These are phyloP conservation scores for Cordyceps pruinosa DNA, from an alignment of 2,329 filamentous ascomycete species.

Conservation along the genomic window DNA sequence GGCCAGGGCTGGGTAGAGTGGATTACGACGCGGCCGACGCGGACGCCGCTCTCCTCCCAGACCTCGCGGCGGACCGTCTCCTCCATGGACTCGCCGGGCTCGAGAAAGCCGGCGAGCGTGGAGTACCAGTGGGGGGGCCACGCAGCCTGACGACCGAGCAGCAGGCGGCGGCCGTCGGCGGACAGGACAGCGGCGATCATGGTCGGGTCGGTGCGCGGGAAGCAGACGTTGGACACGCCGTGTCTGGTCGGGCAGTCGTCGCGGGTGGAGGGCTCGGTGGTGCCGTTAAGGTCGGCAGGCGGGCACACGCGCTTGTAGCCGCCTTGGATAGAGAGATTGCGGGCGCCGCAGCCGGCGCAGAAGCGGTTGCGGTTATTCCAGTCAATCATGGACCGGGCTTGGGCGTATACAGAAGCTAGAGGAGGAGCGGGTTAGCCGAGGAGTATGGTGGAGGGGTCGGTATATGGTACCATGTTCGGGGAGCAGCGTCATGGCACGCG, in stretches of 20 bases:
- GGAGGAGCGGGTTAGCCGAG: not conserved
- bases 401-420: constrained; percentile 80
- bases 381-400: constrained; percentile 80
- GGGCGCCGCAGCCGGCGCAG: constrained; percentile 81
- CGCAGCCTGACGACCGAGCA: constrained; percentile 78
- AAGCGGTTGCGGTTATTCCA: constrained; percentile 93
- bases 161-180: constrained; percentile 64
- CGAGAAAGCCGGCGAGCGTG: constrained; percentile 80
- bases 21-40: constrained; percentile 68
- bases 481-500: constrained; percentile 52
- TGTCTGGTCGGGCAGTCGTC: constrained; percentile 72
- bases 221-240: constrained; percentile 83
- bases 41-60: constrained; percentile 78
- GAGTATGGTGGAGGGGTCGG: not conserved
- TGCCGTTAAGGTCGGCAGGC: constrained; percentile 53
- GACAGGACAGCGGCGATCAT: constrained; percentile 93
- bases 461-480: constrained; percentile 3
- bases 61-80: constrained; percentile 78
- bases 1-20: constrained; percentile 86
- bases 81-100: constrained; percentile 78
- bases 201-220: constrained; percentile 87
- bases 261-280: constrained; percentile 43
- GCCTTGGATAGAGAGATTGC: constrained; percentile 70
- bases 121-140: constrained; percentile 84
- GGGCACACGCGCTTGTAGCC: constrained; percentile 78